Base-by-base conservation (phyloP, 768 basidiomycete genomes). In the Termitomyces sp. region DNA sequence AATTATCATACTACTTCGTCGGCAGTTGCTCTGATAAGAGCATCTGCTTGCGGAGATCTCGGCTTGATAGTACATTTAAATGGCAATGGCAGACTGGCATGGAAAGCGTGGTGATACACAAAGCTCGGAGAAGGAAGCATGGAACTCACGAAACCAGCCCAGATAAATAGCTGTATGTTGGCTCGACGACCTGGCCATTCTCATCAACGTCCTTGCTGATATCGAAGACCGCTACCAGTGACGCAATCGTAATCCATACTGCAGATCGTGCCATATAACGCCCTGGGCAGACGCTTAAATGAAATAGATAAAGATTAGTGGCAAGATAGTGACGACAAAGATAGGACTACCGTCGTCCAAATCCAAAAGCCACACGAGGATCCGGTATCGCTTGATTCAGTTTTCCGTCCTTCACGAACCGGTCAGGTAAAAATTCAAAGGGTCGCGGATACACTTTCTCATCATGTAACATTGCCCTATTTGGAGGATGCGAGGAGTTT, bases 221-320 rank as follows among this genome's bases (percentile, higher is more conserved):
- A 32, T 71, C 58, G 55, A 73, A 72, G 3, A 64, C 59, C 2
- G 73, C 66, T 38, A 75, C 58, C 14, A 76, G 51, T 28, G 65
- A 67, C 0, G 69, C 66, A 14, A 71, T 57, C 0, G 69, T 62
- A 18, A 75, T 64, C 68, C 64, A 77, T n/a, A 73, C 47, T 28
- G 62, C 63, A 9, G 66, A 65, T 14, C 69, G 66, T 1, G 72
- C 76, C 61, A 77, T 67, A 26, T 67, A 59, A 14, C 68, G 68
- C 1, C 75, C 76, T 8, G 75, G 73, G 55, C 77, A 78, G 18
- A 71, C 46, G 6, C 69, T 68, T 58, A n/a, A 8, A 47, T n/a
- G 6, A 7, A 18, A 47, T 26, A n/a, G n/a, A n/a, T n/a, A n/a
- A n/a, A 18, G 28, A 48, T 30, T 18, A 30, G 7, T n/a, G 26